Evolutionary conservation across 2,329 filamentous ascomycete species (phyloP), one percentile per base, ranked within the genome.

Genomic region (Ophiostoma novo-ulmi): DNA sequence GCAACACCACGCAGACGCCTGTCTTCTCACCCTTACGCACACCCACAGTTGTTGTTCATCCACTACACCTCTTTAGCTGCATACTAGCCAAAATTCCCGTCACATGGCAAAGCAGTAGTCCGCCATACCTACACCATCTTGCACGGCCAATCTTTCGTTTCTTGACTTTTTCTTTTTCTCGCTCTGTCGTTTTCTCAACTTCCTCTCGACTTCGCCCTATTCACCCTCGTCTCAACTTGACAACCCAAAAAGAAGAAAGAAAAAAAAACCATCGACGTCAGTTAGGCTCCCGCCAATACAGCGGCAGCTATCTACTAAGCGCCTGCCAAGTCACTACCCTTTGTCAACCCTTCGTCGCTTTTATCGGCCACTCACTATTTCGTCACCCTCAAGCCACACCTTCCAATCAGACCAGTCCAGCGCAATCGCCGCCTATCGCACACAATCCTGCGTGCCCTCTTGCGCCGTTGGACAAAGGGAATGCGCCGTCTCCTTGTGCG

Each of bases 401-500:
- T 39, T 20, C 63, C 8, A 36, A 39, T 65, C 63, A 64, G 31
- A 38, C 17, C 61, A 11, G 17, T n/a, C 63, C 63, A 39, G 20
- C 63, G 63, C 35, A 38, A 13, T 22, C 36, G 20, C 20, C 36
- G 66, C 66, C 58, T 36, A 22, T 61, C 67, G 38, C 63, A 36
- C 63, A 39, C 63, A 39, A 64, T 14, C 61, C 61, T 31, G 66
- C 58, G 41, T 58, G 70, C 66, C 35, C 67, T 61, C 48, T 52
- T 71, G 63, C 58, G 67, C 70, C 63, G 67, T 52, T 68, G 63
- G 36, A 41, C 36, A 44, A 52, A 69, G 63, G 69, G 64, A 39
- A 69, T 71, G 70, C 70, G 70, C 70, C 63, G n/a, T 22, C 52
- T 22, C 48, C 48, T 55, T 67, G 67, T 61, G 44, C 31, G 52